phyloP scores from a whole-genome alignment of 345 rosid genomes.

The Dipteronia dyeriana region DNA sequence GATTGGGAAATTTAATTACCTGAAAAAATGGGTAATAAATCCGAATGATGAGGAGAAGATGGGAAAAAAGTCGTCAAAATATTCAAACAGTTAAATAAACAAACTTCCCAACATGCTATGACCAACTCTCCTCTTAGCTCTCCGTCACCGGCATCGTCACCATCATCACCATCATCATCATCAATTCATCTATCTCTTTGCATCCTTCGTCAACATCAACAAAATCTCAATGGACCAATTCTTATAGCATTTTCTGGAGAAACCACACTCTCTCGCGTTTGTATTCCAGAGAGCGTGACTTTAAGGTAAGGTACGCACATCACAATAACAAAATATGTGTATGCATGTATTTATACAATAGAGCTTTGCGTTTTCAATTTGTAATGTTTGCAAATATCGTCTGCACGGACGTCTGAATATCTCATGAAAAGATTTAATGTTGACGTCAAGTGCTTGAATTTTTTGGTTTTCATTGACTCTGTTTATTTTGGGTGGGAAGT shows the following conservation, averaged over 20 bases:
- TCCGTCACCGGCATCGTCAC: neutral
- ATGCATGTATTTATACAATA: too few species aligned
- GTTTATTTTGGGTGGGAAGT: neutral
- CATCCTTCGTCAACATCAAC: neutral
- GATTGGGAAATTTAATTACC: neutral
- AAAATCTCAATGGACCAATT: neutral
- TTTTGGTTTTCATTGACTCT: neutral
- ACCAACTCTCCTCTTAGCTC: neutral
- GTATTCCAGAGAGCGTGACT: neutral
- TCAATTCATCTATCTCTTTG: too few species aligned
- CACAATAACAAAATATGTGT: neutral
- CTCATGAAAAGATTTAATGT: too few species aligned
- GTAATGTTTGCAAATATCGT: neutral
- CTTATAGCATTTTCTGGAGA: conserved; percentile 1
- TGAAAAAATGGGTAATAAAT: neutral
- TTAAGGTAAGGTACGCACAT: neutral
- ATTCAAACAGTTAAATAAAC: neutral
- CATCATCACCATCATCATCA: neutral
- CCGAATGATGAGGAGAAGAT: neutral
- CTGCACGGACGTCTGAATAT: too few species aligned
- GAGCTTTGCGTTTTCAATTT: neutral
- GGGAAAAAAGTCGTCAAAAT: neutral
- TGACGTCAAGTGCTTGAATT: too few species aligned
- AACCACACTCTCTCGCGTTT: neutral
- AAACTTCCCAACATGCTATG: neutral